Evolutionary conservation across 345 rosid species (phyloP).

Genomic region (Eutrema yunnanense): DNA sequence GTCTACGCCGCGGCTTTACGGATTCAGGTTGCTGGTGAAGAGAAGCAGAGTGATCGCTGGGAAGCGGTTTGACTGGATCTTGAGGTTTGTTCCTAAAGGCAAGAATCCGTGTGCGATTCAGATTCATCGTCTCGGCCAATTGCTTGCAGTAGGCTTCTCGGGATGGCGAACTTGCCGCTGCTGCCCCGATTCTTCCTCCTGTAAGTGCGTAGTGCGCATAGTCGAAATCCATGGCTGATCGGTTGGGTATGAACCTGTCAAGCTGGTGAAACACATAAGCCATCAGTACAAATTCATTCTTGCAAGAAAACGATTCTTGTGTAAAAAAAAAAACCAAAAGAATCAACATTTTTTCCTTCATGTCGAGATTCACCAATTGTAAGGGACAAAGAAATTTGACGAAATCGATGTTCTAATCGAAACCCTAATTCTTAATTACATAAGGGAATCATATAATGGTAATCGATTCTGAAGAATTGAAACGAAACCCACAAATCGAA

Average conservation of each 20-base stretch:
- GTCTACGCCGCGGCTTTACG: background rate
- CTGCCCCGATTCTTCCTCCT: conserved; percentile 29
- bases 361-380: no score
- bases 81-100: conserved; percentile 59
- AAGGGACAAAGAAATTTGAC: no score
- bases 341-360: no score
- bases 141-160: conserved; percentile 45
- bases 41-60: background rate
- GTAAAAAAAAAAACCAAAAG: no score
- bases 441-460: no score
- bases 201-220: conserved; percentile 41
- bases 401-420: no score
- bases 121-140: conserved; percentile 43
- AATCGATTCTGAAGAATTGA: background rate
- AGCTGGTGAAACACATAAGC: conserved; percentile 18
- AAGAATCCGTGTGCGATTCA: conserved; percentile 49
- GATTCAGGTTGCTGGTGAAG: background rate
- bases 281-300: background rate
- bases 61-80: background rate
- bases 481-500: background rate
- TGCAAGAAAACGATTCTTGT: no score
- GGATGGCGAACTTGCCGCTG: conserved; percentile 34
- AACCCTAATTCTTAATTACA: no score
- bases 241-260: conserved; percentile 59
- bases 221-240: conserved; percentile 55